A percentile compares a stretch with the other conserved stretches of the same genome.
phyloP scores from a whole-genome alignment of 768 basidiomycete genomes.

The Suillus subluteus region DNA sequence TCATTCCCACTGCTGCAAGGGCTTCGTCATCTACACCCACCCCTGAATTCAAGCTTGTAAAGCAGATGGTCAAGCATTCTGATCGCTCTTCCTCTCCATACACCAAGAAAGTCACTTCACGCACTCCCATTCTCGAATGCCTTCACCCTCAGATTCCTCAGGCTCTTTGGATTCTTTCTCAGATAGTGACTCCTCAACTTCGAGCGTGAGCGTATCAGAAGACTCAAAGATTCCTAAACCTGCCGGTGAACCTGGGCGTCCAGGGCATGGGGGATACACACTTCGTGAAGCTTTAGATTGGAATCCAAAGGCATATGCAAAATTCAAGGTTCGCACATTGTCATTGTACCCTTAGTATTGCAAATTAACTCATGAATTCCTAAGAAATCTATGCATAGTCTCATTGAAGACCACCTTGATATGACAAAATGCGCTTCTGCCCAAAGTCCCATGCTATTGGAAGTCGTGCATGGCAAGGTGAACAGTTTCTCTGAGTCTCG shows the following conservation, averaged over 20 bases:
- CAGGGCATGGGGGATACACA: slow-evolving; percentile 30
- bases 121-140: neutral
- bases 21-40: neutral
- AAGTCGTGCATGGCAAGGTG: slow-evolving; percentile 1
- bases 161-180: too few species aligned
- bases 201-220: too few species aligned
- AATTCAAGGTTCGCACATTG: slow-evolving; percentile 25
- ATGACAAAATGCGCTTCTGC: slow-evolving; percentile 15
- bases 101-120: neutral
- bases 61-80: neutral
- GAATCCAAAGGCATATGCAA: slow-evolving; percentile 18
- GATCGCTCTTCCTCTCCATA: neutral
- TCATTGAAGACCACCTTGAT: slow-evolving; percentile 16
- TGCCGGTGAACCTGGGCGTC: slow-evolving; percentile 22
- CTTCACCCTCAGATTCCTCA: too few species aligned
- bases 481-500: neutral
- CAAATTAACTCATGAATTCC: neutral
- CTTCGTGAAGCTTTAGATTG: slow-evolving; percentile 24
- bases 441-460: slow-evolving; percentile 8
- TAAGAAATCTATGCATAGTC: slow-evolving; percentile 6
- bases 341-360: neutral
- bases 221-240: too few species aligned
- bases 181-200: too few species aligned
- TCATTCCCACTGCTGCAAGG: neutral
- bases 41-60: neutral